These are phyloP conservation scores for Metschnikowia drakensbergensis DNA, from an alignment of 805 yeast species.

Conservation along the genomic window DNA sequence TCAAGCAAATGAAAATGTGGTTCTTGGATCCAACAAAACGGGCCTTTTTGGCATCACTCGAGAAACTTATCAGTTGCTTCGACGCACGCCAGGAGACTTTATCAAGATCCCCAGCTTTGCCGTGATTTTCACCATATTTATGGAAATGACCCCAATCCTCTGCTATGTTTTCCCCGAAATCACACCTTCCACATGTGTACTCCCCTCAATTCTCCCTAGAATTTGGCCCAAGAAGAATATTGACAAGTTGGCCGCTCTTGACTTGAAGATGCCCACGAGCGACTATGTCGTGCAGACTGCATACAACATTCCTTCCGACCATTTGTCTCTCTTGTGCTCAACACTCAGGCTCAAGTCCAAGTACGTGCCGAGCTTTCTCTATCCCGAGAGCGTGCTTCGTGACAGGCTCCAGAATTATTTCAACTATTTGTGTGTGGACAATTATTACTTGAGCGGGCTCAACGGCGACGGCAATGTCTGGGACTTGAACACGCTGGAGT, in stretches of 20 bases:
- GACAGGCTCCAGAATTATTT: slow-evolving; percentile 33
- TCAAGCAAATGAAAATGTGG: slow-evolving; percentile 9
- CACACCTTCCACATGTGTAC: slow-evolving; percentile 55
- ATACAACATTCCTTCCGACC: slow-evolving; percentile 39
- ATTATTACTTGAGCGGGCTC: slow-evolving; percentile 40
- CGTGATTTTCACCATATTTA: slow-evolving; percentile 44
- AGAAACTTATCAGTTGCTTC: slow-evolving; percentile 46
- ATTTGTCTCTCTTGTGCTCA: slow-evolving; percentile 34
- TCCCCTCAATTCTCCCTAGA: slow-evolving; percentile 44
- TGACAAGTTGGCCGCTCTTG: slow-evolving; percentile 3
- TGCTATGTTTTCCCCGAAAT: slow-evolving; percentile 53
- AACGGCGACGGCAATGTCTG: slow-evolving; percentile 42
- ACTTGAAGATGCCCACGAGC: slow-evolving; percentile 8
- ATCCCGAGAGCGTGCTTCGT: slow-evolving; percentile 36
- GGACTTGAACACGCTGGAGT: slow-evolving; percentile 46
- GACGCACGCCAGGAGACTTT: slow-evolving; percentile 49
- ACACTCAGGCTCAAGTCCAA: slow-evolving; percentile 37
- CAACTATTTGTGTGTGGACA: slow-evolving; percentile 50
- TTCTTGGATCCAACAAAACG: slow-evolving; percentile 14
- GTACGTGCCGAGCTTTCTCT: slow-evolving; percentile 38
- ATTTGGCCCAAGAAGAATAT: slow-evolving; percentile 24
- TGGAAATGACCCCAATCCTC: slow-evolving; percentile 51
- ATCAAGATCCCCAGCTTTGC: slow-evolving; percentile 53
- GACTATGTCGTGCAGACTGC: slow-evolving; percentile 43
- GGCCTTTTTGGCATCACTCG: slow-evolving; percentile 42